Evolutionary conservation across 306 rosid species (phyloP).

Genomic region (Medicago ruthenica): DNA sequence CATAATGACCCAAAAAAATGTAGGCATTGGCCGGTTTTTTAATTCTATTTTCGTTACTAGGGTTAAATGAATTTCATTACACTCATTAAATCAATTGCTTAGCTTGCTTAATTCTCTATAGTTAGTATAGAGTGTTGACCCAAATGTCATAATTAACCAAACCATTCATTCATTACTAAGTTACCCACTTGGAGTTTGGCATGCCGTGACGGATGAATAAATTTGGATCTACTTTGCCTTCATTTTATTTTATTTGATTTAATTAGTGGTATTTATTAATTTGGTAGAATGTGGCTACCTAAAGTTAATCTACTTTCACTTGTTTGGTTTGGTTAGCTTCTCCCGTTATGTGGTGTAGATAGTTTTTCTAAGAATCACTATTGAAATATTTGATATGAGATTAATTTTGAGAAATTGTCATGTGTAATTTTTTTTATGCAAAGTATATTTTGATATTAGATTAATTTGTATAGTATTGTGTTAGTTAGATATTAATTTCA

Average conservation of each 20-base stretch:
- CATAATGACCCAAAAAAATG: not conserved
- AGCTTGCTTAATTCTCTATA: slow-evolving; percentile 25
- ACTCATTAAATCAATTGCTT: slow-evolving; percentile 37
- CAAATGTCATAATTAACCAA: slow-evolving; percentile 34
- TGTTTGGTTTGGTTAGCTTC: slow-evolving; percentile 41
- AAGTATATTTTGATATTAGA: too few species aligned
- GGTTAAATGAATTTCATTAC: slow-evolving; percentile 22
- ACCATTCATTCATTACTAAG: slow-evolving; percentile 32
- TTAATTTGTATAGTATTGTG: too few species aligned
- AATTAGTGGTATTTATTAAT: slow-evolving; percentile 28
- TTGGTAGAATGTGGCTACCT: slow-evolving; percentile 45
- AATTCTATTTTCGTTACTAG: slow-evolving; percentile 23
- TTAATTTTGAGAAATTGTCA: too few species aligned
- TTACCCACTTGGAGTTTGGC: slow-evolving; percentile 38
- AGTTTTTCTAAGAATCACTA: too few species aligned
- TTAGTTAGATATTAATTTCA: too few species aligned
- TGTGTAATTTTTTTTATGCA: too few species aligned
- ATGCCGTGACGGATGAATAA: slow-evolving; percentile 22
- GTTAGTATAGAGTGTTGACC: not conserved
- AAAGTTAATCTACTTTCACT: slow-evolving; percentile 36
- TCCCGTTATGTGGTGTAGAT: not conserved
- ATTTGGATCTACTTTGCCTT: slow-evolving; percentile 36
- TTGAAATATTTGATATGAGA: too few species aligned
- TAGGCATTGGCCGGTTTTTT: slow-evolving; percentile 50
- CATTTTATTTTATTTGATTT: not conserved